These are phyloP conservation scores for Melastoma malabathricum DNA, from an alignment of 345 rosid genomes.

Conservation along the genomic window DNA sequence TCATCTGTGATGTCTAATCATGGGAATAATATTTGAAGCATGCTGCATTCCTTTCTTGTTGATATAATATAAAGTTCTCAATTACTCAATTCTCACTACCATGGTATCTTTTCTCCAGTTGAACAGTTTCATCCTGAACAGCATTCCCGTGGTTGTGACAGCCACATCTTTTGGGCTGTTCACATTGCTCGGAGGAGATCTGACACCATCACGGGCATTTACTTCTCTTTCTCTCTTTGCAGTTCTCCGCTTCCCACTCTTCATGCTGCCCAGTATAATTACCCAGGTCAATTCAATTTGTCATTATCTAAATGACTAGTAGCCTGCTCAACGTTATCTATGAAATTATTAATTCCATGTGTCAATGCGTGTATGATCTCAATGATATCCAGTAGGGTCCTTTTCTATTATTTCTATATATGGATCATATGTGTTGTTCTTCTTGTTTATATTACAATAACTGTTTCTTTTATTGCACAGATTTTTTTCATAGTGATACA, in stretches of 20 bases:
- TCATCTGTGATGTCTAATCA: too few species aligned
- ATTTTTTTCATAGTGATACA: too few species aligned
- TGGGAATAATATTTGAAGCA: too few species aligned
- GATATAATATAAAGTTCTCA: not conserved
- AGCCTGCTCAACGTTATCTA: not conserved
- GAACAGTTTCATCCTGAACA: slow-evolving; percentile 70
- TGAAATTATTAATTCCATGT: not conserved
- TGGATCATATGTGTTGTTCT: too few species aligned
- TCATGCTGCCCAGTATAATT: slow-evolving; percentile 87
- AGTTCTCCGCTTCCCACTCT: slow-evolving; percentile 92
- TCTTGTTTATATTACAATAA: too few species aligned
- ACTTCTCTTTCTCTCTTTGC: slow-evolving; percentile 89
- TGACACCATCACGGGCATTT: slow-evolving; percentile 97
- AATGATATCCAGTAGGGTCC: too few species aligned
- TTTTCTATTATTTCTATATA: too few species aligned
- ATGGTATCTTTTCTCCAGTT: slow-evolving; percentile 38
- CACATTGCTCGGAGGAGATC: slow-evolving; percentile 93
- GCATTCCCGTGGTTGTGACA: slow-evolving; percentile 87
- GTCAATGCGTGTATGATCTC: too few species aligned
- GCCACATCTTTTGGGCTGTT: slow-evolving; percentile 85
- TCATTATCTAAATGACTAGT: not conserved
- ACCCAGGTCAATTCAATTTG: slow-evolving; percentile 54
- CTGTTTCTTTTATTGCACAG: too few species aligned
- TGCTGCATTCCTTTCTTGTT: not conserved
- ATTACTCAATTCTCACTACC: slow-evolving; percentile 1